Evolutionary conservation across 1,139 yeast genomes (phyloP), one percentile per base, ranked within the genome.

Genomic region (Blastobotrys persicus): DNA sequence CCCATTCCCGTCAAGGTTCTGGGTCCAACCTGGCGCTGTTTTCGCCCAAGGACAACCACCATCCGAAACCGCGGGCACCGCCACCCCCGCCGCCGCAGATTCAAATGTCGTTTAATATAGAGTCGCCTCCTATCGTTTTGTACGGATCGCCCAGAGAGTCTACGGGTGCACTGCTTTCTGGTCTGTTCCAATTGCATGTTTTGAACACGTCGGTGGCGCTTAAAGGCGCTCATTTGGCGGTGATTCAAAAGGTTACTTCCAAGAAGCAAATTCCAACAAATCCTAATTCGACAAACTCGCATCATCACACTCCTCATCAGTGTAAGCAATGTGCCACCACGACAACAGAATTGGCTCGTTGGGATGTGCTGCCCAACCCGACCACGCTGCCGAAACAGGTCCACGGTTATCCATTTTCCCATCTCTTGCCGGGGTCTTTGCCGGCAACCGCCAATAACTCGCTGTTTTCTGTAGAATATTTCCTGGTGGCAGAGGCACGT

Each of bases 341-440:
- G 50, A 69, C 70, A 3, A 79, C 79, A 7, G 85, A 81, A 43
- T 71, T 94, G 57, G 95, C 96, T 31, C 72, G 84, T 49, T 94
- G 99, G 99, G 91, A 88, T 59, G 86, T 92, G 14, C 75, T 92
- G 47, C 72, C 79, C 2, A 73, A 75, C 16, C 71, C 78, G 1
- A 76, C 83, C 2, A 70, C 74, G 4, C 78, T 88, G 57, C 67
- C 75, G 9, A 60, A 58, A 26, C 95, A 92, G 1, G 73, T 76
- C 18, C 96, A 92, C 61, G 89, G 88, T 1, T 92, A 88, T 64
- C 99, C 98, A 1, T 92, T 94, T 64, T 85, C 96, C n/a, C 91
- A 89, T 66, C 70, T 94, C 39, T 66, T 92, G 12, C 95, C 97
- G 0, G 98, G 99, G 0, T 74, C 85, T n/a, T 66, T 89, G 31